phyloP scores from a whole-genome alignment of 73 alveolate genomes.

The Symbiodinium natans region DNA sequence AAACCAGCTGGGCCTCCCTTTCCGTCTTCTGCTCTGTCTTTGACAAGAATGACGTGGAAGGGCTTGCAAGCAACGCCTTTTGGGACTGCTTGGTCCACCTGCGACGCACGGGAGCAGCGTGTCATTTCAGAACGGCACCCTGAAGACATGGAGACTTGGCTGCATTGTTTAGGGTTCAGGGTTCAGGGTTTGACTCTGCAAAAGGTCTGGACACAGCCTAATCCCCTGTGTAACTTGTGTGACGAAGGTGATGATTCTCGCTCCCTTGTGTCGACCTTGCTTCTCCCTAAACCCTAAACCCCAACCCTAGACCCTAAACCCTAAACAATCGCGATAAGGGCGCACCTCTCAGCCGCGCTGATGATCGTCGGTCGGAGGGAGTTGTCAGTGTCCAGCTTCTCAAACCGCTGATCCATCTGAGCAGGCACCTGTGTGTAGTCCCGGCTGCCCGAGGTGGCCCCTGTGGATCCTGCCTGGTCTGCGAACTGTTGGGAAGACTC shows the following conservation, averaged over 20 bases:
- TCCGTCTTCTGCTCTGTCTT: slow-evolving; percentile 32
- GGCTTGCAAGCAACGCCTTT: neutral
- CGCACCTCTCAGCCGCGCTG: neutral
- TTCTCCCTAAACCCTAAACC: too few relatives aligned
- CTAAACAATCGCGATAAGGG: too few relatives aligned
- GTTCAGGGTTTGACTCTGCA: neutral
- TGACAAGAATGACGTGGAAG: neutral
- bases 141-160: too few relatives aligned
- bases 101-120: too few relatives aligned
- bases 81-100: slow-evolving; percentile 14
- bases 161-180: neutral
- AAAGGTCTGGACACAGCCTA: too few relatives aligned
- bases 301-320: too few relatives aligned
- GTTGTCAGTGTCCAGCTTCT: slow-evolving; percentile 13
- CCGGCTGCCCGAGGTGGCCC: neutral
- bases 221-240: too few relatives aligned
- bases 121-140: too few relatives aligned
- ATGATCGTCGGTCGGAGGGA: slow-evolving; percentile 41
- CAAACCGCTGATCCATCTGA: slow-evolving; percentile 31
- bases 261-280: too few relatives aligned
- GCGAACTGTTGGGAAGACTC: neutral
- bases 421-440: slow-evolving; percentile 25
- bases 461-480: neutral
- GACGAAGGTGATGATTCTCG: too few relatives aligned
- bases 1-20: neutral